Conservation (phyloP, 768 basidiomycete genomes). For the Mrakia blollopis region DNA sequence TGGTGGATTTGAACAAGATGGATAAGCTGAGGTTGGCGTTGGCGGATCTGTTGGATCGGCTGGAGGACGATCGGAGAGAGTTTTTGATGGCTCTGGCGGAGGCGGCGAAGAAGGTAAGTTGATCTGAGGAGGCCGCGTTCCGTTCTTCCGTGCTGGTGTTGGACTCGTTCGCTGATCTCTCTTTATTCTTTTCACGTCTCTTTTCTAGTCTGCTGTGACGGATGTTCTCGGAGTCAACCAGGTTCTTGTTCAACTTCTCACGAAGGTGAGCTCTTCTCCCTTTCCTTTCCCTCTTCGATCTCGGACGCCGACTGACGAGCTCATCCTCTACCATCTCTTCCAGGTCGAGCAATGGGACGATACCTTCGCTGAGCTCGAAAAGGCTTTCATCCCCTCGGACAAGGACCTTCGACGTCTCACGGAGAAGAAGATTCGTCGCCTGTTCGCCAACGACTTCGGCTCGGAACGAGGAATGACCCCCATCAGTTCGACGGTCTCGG, state of each 20-base stretch:
- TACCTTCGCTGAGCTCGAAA: conserved; percentile 46
- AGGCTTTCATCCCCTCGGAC: conserved; percentile 52
- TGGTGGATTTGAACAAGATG: conserved; percentile 42
- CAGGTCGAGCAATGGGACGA: conserved; percentile 94
- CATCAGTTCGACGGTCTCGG: conserved; percentile 41
- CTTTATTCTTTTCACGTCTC: not conserved
- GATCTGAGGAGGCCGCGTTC: no score
- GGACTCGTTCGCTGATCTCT: not conserved
- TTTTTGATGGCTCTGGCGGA: conserved; percentile 64
- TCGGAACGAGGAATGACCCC: conserved; percentile 37
- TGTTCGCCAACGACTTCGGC: conserved; percentile 44
- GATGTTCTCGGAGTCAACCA: conserved; percentile 84
- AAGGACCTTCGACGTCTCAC: conserved; percentile 49
- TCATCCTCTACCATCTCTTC: not conserved
- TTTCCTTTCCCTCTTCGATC: no score
- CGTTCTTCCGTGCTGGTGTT: no score
- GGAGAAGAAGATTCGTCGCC: conserved; percentile 37
- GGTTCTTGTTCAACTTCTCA: conserved; percentile 64
- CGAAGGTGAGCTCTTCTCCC: not conserved
- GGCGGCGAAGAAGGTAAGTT: conserved; percentile 59
- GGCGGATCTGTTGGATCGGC: conserved; percentile 58
- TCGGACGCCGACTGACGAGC: not conserved
- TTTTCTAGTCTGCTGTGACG: conserved; percentile 58
- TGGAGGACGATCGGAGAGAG: conserved; percentile 62
- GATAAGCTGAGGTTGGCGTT: conserved; percentile 37